phyloP scores from a whole-genome alignment of 768 basidiomycete species.

The Leccinellum rugosiceps region DNA sequence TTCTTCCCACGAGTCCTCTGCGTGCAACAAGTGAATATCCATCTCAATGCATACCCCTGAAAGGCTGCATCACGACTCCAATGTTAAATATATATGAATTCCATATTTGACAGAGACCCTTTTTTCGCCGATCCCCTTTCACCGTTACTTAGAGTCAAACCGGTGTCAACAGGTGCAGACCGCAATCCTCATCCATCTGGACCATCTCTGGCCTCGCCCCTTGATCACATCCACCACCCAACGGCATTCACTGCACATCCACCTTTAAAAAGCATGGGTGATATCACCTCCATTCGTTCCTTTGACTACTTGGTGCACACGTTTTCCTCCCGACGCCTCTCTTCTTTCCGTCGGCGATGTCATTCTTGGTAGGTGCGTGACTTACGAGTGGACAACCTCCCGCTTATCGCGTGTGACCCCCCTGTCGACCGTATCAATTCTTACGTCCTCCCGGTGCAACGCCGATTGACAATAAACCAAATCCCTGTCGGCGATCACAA shows the following conservation, averaged over 20 bases:
- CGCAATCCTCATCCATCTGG: constrained; percentile 1
- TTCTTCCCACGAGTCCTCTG: neutral
- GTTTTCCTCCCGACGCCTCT: neutral
- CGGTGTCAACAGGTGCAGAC: constrained; percentile 8
- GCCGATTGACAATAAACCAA: neutral
- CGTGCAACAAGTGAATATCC: neutral
- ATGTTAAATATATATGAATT: constrained; percentile 2
- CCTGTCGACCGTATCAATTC: constrained; percentile 1
- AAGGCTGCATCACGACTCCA: neutral
- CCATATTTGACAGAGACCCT: neutral
- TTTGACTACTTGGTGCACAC: neutral
- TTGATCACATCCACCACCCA: constrained; percentile 3
- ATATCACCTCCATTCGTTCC: neutral
- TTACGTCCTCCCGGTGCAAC: constrained; percentile 10
- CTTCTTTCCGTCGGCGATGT: neutral
- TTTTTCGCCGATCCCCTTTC: constrained; percentile 4
- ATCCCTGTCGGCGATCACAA: constrained; percentile 21
- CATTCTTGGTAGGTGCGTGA: neutral
- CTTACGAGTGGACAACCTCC: neutral
- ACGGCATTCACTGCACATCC: neutral
- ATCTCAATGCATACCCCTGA: neutral
- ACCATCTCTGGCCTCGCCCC: neutral
- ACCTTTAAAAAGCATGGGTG: constrained; percentile 1
- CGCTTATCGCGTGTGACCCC: constrained; percentile 2
- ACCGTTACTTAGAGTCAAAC: constrained; percentile 1